Evolutionary conservation across 257 asterid genomes (phyloP), one percentile per base, ranked within the genome.

Genomic region (Plantago elongata): DNA sequence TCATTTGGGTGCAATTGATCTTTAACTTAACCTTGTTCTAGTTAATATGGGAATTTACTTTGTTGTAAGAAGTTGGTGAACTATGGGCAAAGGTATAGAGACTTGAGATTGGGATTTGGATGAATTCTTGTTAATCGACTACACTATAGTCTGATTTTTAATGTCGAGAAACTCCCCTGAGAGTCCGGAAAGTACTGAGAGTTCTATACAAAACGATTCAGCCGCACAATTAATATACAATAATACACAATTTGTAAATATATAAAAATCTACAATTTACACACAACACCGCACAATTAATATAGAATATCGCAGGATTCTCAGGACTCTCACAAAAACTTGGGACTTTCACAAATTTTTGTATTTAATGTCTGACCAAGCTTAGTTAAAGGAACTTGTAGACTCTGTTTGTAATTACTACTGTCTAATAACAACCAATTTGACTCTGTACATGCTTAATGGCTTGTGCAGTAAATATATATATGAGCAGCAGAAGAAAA

Each of bases 401-500:
- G 4, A 34, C 40, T 34, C 40, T 34, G 40, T 7, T 34, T 6
- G 40, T 34, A 34, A 4, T 0, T 34, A 34, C 40, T 34, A 34
- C 8, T 5, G 40, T 34, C 8, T 7, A 34, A 34, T 34, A 34
- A 3, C 8, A 7, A 7, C 4, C 63, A 71, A 7, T 11, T 11
- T 54, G 15, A 57, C 40, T 27, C 8, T 57, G 66, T 49, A 57
- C 57, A 9, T 54, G 5, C 40, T 63, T 57, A 51, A 43, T 48
- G 54, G 50, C 37, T 56, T 62, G 38, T 74, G 63, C 89, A 89
- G 99, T 70, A 93, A 93, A 68, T 93, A 83, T 65, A 86, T 72
- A 77, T 93, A 89, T 44, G 97, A 93, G 78, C 79, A 70, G 82
- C 97, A 87, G 77, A 93, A 87, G 86, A 93, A 89, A 87, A 89